Percentiles rank a stretch among this genome's conserved stretches.
phyloP scores from a whole-genome alignment of 768 basidiomycete species.

The Galerina marginata region DNA sequence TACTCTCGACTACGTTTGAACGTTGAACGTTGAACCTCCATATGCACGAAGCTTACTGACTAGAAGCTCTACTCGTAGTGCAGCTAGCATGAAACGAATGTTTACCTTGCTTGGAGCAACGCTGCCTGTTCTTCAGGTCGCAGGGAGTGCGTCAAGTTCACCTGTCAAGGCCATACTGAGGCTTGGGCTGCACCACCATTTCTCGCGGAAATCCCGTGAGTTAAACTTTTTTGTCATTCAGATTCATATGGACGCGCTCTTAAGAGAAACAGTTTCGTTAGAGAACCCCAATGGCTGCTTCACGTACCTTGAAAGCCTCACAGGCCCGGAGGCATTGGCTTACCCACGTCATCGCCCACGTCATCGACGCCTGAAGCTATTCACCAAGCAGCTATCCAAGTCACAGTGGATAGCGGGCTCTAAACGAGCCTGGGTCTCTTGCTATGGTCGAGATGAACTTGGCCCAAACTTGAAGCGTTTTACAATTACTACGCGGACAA shows the following conservation, averaged over 20 bases:
- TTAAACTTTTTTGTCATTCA: constrained; percentile 15
- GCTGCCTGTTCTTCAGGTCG: constrained; percentile 19
- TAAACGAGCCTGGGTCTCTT: constrained; percentile 54
- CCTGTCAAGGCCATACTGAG: constrained; percentile 64
- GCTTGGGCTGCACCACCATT: constrained; percentile 69
- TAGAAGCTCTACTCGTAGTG: too few species aligned
- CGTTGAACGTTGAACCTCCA: too few species aligned
- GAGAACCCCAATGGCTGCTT: constrained; percentile 81
- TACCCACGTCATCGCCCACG: constrained; percentile 34
- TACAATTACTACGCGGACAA: constrained; percentile 69
- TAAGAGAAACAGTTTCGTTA: constrained; percentile 82
- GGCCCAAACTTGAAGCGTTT: constrained; percentile 84
- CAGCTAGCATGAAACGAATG: constrained; percentile 31
- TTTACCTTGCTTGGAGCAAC: constrained; percentile 30
- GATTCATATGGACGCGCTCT: background rate
- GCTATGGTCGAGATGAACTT: constrained; percentile 73
- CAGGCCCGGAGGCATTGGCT: constrained; percentile 51
- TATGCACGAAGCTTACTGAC: constrained; percentile 16
- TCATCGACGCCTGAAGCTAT: constrained; percentile 53
- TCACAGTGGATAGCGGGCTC: constrained; percentile 52
- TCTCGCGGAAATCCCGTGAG: constrained; percentile 67
- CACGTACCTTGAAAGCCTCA: constrained; percentile 72
- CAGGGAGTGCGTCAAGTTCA: constrained; percentile 37
- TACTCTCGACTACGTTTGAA: constrained; percentile 12
- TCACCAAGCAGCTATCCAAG: constrained; percentile 58